phyloP scores from a whole-genome alignment of 805 yeast species.

The Metschnikowia colocasiae region DNA sequence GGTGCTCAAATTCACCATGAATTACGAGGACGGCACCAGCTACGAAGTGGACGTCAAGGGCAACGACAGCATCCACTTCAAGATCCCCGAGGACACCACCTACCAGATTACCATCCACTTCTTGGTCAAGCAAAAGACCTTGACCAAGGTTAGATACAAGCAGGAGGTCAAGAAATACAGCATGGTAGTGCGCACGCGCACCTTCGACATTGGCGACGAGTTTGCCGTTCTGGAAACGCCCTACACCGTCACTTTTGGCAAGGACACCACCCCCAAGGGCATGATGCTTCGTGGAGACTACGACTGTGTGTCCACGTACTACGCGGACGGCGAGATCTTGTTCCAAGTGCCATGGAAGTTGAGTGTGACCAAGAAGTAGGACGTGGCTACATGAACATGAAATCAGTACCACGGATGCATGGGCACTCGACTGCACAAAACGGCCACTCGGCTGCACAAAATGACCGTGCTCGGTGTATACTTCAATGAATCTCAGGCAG shows the following conservation, averaged over 20 bases:
- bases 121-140: constrained; percentile 25
- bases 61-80: constrained; percentile 25
- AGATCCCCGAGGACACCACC: constrained; percentile 37
- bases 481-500: too few relatives aligned
- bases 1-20: constrained; percentile 28
- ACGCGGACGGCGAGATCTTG: constrained; percentile 30
- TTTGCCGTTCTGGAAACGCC: constrained; percentile 34
- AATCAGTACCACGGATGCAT: too few relatives aligned
- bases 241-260: constrained; percentile 28
- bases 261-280: constrained; percentile 39
- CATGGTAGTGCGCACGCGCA: constrained; percentile 29
- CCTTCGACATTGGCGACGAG: constrained; percentile 28
- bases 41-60: constrained; percentile 27
- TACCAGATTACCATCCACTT: constrained; percentile 33
- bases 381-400: neutral
- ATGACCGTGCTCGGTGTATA: too few relatives aligned
- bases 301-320: constrained; percentile 32
- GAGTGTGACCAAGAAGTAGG: constrained; percentile 25
- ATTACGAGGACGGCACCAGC: constrained; percentile 28
- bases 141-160: constrained; percentile 32
- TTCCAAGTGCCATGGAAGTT: constrained; percentile 32
- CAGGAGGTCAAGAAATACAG: constrained; percentile 37
- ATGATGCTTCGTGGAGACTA: constrained; percentile 35
- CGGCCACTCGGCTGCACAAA: too few relatives aligned
- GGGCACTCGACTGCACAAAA: too few relatives aligned